These are phyloP conservation scores for Syncephalis plumigaleata DNA, from an alignment of 371 early-diverging fungal species.

Conservation along the genomic window DNA sequence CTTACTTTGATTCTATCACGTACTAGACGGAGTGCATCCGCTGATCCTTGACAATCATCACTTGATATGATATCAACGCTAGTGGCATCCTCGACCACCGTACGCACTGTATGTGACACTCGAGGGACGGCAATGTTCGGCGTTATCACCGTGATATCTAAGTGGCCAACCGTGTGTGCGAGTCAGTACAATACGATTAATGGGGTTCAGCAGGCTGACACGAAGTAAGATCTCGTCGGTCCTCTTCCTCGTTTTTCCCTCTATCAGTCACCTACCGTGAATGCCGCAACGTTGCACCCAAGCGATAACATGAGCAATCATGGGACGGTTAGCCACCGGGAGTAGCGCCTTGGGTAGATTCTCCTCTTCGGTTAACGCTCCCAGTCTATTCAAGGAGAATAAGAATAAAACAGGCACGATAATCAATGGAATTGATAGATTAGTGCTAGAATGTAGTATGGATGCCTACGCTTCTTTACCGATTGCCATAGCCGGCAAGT, in stretches of 20 bases:
- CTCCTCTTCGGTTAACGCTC: slow-evolving; percentile 65
- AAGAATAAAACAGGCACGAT: neutral
- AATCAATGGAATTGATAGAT: neutral
- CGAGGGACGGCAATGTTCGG: no score
- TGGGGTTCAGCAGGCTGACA: no score
- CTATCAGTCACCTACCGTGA: no score
- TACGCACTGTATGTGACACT: no score
- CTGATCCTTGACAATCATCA: slow-evolving; percentile 32
- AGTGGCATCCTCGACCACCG: no score
- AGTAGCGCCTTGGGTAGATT: slow-evolving; percentile 78
- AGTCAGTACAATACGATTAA: no score
- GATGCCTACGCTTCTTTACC: slow-evolving; percentile 14
- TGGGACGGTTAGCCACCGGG: slow-evolving; percentile 84
- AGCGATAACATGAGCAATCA: slow-evolving; percentile 75
- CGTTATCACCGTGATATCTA: neutral
- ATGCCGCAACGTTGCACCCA: slow-evolving; percentile 85
- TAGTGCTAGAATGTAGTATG: no score
- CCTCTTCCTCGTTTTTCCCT: no score
- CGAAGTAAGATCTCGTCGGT: no score
- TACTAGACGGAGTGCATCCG: slow-evolving; percentile 64
- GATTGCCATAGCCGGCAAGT: slow-evolving; percentile 58
- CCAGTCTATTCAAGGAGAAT: slow-evolving; percentile 26
- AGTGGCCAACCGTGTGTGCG: no score
- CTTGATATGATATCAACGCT: no score
- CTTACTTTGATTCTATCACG: slow-evolving; percentile 62